Evolutionary conservation across 352 stramenopile species (phyloP).

Genomic region (Globisporangium echinulatum): DNA sequence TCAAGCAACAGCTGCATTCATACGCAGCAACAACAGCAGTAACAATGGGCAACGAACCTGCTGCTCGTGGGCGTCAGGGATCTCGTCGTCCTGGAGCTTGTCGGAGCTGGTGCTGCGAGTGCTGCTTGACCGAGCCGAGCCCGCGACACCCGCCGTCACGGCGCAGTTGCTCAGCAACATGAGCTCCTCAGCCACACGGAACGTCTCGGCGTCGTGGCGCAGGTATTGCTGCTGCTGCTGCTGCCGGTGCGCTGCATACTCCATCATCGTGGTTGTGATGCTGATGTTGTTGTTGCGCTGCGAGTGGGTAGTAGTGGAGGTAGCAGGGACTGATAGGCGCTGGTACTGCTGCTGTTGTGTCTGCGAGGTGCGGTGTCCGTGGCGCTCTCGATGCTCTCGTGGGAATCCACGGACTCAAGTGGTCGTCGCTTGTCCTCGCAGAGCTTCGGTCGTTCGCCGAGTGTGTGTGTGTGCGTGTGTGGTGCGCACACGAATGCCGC

Average conservation of each 20-base stretch:
- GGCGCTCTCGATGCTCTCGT: too few species aligned
- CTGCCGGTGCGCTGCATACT: conserved; percentile 14
- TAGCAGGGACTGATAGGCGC: too few species aligned
- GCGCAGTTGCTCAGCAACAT: conserved; percentile 57
- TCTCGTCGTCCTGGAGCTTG: conserved; percentile 1
- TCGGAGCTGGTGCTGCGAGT: background rate
- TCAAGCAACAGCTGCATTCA: too few species aligned
- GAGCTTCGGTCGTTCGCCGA: too few species aligned
- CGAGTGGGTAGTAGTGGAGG: too few species aligned
- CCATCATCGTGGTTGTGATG: conserved; percentile 15
- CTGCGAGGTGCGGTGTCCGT: too few species aligned
- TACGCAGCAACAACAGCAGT: too few species aligned
- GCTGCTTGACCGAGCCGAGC: background rate
- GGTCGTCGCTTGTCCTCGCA: too few species aligned
- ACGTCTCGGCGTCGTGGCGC: conserved; percentile 59
- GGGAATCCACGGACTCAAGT: too few species aligned
- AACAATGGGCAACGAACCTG: too few species aligned
- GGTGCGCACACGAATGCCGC: too few species aligned
- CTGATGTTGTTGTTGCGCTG: background rate
- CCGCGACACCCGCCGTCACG: conserved; percentile 4
- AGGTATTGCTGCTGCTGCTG: conserved; percentile 3
- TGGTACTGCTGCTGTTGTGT: background rate
- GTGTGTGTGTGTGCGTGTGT: too few species aligned
- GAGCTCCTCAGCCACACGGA: conserved; percentile 69
- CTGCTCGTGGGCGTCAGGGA: background rate